phyloP scores from a whole-genome alignment of 352 stramenopile species.

The Ophiocytium majus region DNA sequence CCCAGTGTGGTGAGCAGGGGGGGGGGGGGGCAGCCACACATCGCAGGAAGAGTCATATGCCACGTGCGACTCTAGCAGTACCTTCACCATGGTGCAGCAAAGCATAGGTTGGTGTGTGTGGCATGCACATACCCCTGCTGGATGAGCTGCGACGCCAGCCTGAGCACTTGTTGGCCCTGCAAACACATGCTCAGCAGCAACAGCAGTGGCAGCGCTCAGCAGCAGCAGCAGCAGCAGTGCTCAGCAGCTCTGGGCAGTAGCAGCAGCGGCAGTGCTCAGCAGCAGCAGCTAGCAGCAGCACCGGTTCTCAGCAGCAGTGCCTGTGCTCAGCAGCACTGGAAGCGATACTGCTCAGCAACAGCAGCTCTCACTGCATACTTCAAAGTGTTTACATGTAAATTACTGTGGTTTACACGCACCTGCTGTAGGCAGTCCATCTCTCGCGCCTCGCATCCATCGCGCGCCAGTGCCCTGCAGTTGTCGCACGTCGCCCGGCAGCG shows the following conservation, averaged over 20 bases:
- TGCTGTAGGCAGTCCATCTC: slow-evolving; percentile 46
- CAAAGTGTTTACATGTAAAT: background rate
- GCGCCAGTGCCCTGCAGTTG: slow-evolving; percentile 68
- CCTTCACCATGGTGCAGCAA: too few species aligned
- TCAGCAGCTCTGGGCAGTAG: background rate
- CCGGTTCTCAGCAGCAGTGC: background rate
- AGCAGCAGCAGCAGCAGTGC: background rate
- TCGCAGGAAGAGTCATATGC: too few species aligned
- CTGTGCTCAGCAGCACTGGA: too few species aligned
- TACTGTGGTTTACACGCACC: slow-evolving; percentile 20
- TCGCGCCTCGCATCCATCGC: slow-evolving; percentile 26
- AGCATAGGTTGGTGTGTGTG: too few species aligned
- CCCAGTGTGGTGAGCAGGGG: too few species aligned
- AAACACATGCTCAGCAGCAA: too few species aligned
- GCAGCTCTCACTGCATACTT: background rate
- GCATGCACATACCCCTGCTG: slow-evolving; percentile 14
- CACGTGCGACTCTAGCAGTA: too few species aligned
- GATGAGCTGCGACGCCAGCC: slow-evolving; percentile 33
- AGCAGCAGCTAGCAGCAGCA: slow-evolving; percentile 10
- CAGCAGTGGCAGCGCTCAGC: slow-evolving; percentile 3
- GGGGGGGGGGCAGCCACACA: too few species aligned
- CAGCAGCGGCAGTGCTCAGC: too few species aligned
- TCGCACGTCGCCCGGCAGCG: slow-evolving; percentile 79
- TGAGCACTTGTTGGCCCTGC: slow-evolving; percentile 31
- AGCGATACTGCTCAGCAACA: background rate